Evolutionary conservation across 2,329 filamentous ascomycete species (phyloP), one percentile per base, ranked within the genome.

Genomic region (Aspergillus unguis): DNA sequence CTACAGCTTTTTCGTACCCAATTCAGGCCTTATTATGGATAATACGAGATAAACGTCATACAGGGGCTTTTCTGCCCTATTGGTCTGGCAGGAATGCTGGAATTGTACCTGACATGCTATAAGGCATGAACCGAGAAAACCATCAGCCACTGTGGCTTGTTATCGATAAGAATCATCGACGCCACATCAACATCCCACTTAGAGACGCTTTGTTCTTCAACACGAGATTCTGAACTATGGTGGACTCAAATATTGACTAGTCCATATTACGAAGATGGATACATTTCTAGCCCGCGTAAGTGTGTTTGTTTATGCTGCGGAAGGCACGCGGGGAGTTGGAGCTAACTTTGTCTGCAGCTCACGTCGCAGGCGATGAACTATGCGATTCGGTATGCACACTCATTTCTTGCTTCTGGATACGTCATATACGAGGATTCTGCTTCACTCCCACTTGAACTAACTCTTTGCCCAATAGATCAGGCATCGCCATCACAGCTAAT

Each of bases 351-450:
- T 37, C 50, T 46, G 48, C 56, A 85, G 82, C 74, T 85, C 60
- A 87, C 85, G 53, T 81, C 86, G 62, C 90, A 95, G 75, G 89
- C 90, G 45, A 86, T 95, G 81, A 95, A 90, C 75, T 95, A 94
- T 81, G 91, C 91, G 68, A 92, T 96, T 64, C 80, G 88, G 72
- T 74, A 67, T 37, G 7, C 45, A 33, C 33, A 27, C 40, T 26
- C 5, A 8, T 38, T 25, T 25, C 28, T 32, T 44, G 41, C 41
- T 10, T 33, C 6, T 27, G n/a, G 11, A 36, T 33, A 11, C 27
- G 26, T 40, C 33, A 36, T 17, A 2, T 6, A 3, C 8, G 6
- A 4, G 51, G 26, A 51, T 37, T 44, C 1, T 11, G 23, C 11
- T n/a, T 32, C 17, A 33, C 7, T 26, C 38, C 9, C n/a, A 11